Evolutionary conservation across 345 rosid genomes (phyloP), one percentile per base, ranked within the genome.

Genomic region (Noccaea bulbosa): DNA sequence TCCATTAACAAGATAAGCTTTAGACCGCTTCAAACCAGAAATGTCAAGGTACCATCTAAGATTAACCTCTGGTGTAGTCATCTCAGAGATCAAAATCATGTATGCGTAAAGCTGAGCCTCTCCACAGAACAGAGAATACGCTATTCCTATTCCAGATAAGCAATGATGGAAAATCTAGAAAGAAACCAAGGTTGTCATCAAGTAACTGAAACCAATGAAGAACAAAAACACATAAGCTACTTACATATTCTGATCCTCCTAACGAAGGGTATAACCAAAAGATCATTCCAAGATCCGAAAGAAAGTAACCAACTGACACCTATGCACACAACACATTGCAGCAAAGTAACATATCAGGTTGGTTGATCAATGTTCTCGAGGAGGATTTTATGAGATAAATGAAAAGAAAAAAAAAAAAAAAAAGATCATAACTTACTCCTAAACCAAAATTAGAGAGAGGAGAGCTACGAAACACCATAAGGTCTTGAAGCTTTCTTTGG

Each of bases 291-390:
- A 93, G 87, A 78, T 93, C 98, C 6, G 83, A 73, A 38, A 87
- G 60, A 81, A 93, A 93, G 84, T 90, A 93, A 22, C 98, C 97
- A 80, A 87, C 89, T 61, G 96, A 90, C 61, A 86, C 82, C 98
- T 93, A 86, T 27, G 20, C 10, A 6, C 4, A 24, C 46, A 27
- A 52, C 43, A 74, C 41, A 37, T 48, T 1, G 11, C 22, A 37
- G 43, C 48, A 57, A 53, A 16, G 52, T 66, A 17, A 8, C 22
- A 48, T 16, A 38, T 1, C 2, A 20, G 22, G 22, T 11, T 15
- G 7, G 16, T 30, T 7, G 5, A 41, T 27, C 41, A 45, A 30
- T 17, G 24, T 6, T 37, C 50, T 46, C 22, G 6, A 9, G 14
- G 14, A 73, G 12, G 32, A 5, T 24, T 22, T 41, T 10, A 10